Evolutionary conservation across 176 grass and related monocot species (phyloP).

Genomic region (Carex cristatella): DNA sequence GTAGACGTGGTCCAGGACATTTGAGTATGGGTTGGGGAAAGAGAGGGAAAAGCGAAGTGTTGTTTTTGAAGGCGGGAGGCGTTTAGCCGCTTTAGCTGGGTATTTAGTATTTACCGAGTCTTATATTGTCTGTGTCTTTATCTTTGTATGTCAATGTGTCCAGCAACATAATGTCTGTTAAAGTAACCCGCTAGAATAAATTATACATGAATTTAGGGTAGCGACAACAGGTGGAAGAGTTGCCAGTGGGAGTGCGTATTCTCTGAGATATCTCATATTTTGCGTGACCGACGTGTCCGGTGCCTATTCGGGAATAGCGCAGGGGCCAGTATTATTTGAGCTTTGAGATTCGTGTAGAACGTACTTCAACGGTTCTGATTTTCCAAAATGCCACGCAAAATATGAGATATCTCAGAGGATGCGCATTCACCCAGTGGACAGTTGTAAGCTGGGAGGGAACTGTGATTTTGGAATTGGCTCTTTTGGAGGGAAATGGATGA

Average conservation of each 20-base stretch:
- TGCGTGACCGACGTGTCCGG: no score
- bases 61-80: conserved; percentile 18
- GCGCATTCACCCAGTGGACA: no score
- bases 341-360: no score
- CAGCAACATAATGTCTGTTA: background rate
- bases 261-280: no score
- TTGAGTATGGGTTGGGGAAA: background rate
- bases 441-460: background rate
- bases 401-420: no score
- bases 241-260: background rate
- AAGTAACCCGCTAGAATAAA: background rate
- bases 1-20: background rate
- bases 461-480: background rate
- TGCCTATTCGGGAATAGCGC: no score
- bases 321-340: no score
- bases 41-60: conserved; percentile 7
- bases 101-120: background rate
- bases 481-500: background rate
- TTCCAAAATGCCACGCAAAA: no score
- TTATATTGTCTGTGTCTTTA: background rate
- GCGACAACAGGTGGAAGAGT: background rate
- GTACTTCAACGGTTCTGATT: no score
- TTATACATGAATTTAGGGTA: background rate
- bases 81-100: background rate
- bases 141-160: background rate